Evolutionary conservation across 495 filamentous ascomycete genomes (phyloP).

Genomic region (Lentithecium fluviatile): DNA sequence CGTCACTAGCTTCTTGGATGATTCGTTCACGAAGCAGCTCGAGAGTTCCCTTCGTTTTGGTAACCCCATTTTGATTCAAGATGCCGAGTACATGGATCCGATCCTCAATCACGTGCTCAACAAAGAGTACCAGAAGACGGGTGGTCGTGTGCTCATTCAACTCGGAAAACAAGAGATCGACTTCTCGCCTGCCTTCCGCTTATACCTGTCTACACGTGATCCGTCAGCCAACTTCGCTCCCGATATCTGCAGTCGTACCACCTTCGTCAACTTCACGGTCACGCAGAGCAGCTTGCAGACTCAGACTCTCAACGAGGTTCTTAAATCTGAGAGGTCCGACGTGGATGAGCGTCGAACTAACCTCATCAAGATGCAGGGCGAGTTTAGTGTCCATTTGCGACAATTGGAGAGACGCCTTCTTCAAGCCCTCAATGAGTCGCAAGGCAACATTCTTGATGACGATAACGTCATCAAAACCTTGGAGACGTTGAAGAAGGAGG

Average conservation of each 20-base stretch:
- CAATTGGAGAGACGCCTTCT: conserved; percentile 94
- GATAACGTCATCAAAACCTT: conserved; percentile 97
- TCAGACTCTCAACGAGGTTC: conserved; percentile 91
- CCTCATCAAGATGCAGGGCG: conserved; percentile 95
- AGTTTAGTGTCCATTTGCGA: conserved; percentile 95
- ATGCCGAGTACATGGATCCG: conserved; percentile 94
- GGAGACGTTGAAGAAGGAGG: conserved; percentile 96
- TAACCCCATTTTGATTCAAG: conserved; percentile 97
- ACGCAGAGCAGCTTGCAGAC: conserved; percentile 98
- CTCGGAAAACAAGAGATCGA: conserved; percentile 99
- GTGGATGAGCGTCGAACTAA: conserved; percentile 96
- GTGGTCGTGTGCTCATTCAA: conserved; percentile 95
- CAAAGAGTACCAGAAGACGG: conserved; percentile 99
- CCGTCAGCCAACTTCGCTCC: conserved; percentile 96
- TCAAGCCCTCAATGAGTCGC: conserved; percentile 94
- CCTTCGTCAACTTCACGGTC: conserved; percentile 99
- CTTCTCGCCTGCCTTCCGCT: conserved; percentile 94
- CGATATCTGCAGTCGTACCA: conserved; percentile 96
- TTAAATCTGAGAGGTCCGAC: conserved; percentile 96
- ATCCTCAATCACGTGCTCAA: conserved; percentile 98
- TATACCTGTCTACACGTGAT: conserved; percentile 93
- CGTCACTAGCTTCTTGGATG: conserved; percentile 96
- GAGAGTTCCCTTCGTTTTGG: conserved; percentile 96
- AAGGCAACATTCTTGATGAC: conserved; percentile 96
- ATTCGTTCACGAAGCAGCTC: conserved; percentile 95